Conservation (phyloP, 225 moss, liverwort and hornwort genomes). For the Straminergon stramineum region DNA sequence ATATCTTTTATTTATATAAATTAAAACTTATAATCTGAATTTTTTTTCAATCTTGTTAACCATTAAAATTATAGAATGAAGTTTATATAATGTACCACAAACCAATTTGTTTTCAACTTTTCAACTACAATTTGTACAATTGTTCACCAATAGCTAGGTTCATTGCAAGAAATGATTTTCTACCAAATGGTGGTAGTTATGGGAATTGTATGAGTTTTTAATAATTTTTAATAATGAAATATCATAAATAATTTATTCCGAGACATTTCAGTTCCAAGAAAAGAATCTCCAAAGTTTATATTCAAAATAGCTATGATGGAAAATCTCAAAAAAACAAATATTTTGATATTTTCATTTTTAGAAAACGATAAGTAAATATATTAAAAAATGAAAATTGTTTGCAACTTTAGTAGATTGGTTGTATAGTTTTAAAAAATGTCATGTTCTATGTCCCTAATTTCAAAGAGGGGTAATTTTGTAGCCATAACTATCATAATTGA, state of each 20-base stretch:
- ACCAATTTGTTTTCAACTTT: not conserved
- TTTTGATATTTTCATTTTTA: not conserved
- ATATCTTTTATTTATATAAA: no score
- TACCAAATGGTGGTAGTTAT: not conserved
- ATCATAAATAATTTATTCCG: not conserved
- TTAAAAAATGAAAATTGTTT: not conserved
- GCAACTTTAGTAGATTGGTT: not conserved
- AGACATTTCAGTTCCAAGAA: not conserved
- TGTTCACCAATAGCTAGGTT: not conserved
- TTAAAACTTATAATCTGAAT: not conserved
- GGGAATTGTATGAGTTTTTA: not conserved
- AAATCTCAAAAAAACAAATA: not conserved
- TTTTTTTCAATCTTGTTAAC: not conserved
- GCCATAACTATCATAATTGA: not conserved
- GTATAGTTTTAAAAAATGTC: not conserved
- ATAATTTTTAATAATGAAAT: no score
- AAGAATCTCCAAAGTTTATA: not conserved
- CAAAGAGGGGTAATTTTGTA: fast-evolving
- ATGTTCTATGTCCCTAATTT: not conserved
- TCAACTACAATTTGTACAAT: not conserved
- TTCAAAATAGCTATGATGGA: not conserved
- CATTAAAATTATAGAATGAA: not conserved
- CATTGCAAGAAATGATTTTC: not conserved
- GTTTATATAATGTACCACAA: not conserved
- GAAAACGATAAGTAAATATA: not conserved